phyloP scores from a whole-genome alignment of 2,329 filamentous ascomycete species.

The Pseudocercospora ulei region DNA sequence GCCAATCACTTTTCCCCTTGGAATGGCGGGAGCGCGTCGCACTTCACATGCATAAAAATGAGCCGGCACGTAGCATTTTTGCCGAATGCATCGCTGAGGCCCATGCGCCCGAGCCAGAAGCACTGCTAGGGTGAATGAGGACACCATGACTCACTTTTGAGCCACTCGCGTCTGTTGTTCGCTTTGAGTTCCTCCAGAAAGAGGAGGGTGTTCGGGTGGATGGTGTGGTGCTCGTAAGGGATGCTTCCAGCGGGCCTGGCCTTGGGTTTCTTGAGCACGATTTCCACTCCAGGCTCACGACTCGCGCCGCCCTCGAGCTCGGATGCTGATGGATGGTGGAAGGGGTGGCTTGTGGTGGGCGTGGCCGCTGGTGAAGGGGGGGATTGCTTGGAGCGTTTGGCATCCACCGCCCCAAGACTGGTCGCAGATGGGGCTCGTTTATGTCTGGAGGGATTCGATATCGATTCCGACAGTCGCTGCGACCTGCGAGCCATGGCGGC shows the following conservation, averaged over 20 bases:
- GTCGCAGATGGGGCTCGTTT: slow-evolving; percentile 27
- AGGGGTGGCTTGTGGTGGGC: slow-evolving; percentile 46
- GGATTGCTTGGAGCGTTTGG: slow-evolving; percentile 24
- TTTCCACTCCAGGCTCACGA: slow-evolving; percentile 50
- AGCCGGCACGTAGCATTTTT: too few species aligned
- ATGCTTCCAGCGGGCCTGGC: slow-evolving; percentile 51
- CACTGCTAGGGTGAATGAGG: background rate
- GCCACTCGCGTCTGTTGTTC: slow-evolving; percentile 55
- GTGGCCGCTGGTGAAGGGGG: slow-evolving; percentile 28
- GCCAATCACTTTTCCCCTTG: too few species aligned
- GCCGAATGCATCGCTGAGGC: too few species aligned
- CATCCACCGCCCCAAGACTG: background rate
- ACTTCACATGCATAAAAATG: too few species aligned
- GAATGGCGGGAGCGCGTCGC: too few species aligned
- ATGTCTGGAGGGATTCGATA: slow-evolving; percentile 16
- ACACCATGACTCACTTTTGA: slow-evolving; percentile 47
- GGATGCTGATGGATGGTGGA: slow-evolving; percentile 30
- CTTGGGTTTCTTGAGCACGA: slow-evolving; percentile 55
- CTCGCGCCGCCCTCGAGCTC: slow-evolving; percentile 45
- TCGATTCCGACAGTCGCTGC: slow-evolving; percentile 20
- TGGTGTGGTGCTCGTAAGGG: slow-evolving; percentile 48
- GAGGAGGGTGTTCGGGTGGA: slow-evolving; percentile 55
- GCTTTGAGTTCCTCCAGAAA: slow-evolving; percentile 51
- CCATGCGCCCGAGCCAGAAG: too few species aligned
- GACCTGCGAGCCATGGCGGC: slow-evolving; percentile 28